phyloP scores from a whole-genome alignment of 2,329 filamentous ascomycete genomes.

The Epichloe bromicola region DNA sequence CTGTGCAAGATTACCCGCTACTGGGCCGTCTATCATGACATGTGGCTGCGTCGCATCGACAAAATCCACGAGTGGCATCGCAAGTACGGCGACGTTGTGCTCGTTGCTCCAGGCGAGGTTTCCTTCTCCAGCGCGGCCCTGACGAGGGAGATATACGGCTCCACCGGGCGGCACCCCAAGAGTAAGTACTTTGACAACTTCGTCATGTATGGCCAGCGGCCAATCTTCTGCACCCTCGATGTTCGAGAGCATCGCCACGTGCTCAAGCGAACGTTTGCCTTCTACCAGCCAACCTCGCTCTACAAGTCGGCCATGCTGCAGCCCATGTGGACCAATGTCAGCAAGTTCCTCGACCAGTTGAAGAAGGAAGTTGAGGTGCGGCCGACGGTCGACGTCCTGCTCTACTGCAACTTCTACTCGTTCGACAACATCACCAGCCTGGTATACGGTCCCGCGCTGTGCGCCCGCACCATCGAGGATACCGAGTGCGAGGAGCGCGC shows the following conservation, averaged over 20 bases:
- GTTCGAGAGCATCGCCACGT: conserved; percentile 4
- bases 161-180: conserved; percentile 4
- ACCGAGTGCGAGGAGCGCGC: not conserved
- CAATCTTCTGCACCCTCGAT: conserved; percentile 1
- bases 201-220: conserved; percentile 2
- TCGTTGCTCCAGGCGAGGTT: conserved; percentile 4
- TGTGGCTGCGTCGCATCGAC: not conserved
- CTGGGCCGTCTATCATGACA: conserved; percentile 3
- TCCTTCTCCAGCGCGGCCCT: conserved; percentile 1
- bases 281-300: conserved; percentile 2
- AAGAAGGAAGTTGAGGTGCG: not conserved
- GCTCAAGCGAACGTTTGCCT: conserved; percentile 3
- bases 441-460: conserved; percentile 1
- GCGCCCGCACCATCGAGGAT: conserved; percentile 3
- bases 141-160: conserved; percentile 4
- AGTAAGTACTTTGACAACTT: conserved; percentile 5
- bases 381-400: not conserved
- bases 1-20: conserved; percentile 5
- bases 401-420: conserved; percentile 4
- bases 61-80: conserved; percentile 4
- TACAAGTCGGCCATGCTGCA: not conserved
- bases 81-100: conserved; percentile 3
- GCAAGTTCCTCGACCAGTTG: not conserved
- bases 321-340: not conserved
- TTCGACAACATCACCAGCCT: conserved; percentile 5